A percentile compares a stretch with the other conserved stretches of the same genome.
phyloP scores from a whole-genome alignment of 306 rosid species.

The Bauhinia variegata region DNA sequence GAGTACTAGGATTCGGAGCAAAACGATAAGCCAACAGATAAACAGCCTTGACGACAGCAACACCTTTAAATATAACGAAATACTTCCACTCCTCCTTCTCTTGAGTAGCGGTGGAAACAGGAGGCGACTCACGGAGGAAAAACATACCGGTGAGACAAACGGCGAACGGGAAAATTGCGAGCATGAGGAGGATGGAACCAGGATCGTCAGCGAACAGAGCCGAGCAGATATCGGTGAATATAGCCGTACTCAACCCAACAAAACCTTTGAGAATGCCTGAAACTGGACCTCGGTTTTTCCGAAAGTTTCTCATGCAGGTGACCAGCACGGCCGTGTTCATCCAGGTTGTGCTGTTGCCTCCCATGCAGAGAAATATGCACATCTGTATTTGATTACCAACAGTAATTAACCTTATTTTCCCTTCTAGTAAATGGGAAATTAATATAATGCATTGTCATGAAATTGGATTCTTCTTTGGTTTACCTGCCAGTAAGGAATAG shows the following conservation, averaged over 20 bases:
- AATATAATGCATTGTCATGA: no score
- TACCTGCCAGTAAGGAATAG: constrained; percentile 95
- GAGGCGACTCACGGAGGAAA: constrained; percentile 77
- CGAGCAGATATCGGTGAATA: constrained; percentile 77
- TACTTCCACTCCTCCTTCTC: constrained; percentile 55
- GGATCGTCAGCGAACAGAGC: constrained; percentile 71
- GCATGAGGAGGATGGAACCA: constrained; percentile 69
- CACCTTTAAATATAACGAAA: constrained; percentile 62
- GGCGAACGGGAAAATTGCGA: constrained; percentile 65
- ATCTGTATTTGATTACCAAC: constrained; percentile 45
- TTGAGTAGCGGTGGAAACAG: constrained; percentile 38
- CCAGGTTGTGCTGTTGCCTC: constrained; percentile 97
- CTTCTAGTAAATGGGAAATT: no score
- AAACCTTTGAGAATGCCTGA: constrained; percentile 69
- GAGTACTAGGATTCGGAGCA: constrained; percentile 45
- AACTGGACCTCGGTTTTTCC: constrained; percentile 64
- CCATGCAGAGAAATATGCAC: constrained; percentile 85
- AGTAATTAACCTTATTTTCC: no score
- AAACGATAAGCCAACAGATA: constrained; percentile 62
- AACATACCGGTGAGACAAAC: constrained; percentile 72
- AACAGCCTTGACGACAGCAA: constrained; percentile 69
- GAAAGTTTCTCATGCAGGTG: constrained; percentile 66
- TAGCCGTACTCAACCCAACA: constrained; percentile 83
- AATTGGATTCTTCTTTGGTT: no score
- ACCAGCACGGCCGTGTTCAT: constrained; percentile 96